Conservation (phyloP, 192 early-diverging fungal species). For the Coemansia sp. region DNA sequence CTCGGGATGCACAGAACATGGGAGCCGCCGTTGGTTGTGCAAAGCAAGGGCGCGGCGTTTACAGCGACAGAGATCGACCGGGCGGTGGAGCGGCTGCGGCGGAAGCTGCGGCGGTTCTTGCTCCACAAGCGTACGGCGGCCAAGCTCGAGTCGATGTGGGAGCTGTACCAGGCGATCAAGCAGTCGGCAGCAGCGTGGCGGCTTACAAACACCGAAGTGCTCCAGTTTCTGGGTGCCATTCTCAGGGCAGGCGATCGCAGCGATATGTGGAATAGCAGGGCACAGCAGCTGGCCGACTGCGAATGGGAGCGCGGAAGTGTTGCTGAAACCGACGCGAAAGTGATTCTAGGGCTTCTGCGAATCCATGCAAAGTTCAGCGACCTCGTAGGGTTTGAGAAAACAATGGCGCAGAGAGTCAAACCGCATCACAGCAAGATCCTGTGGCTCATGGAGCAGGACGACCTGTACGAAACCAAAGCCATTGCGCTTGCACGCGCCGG, state of each 20-base stretch:
- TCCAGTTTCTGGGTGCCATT: conserved; percentile 36
- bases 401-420: background rate
- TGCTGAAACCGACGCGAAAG: background rate
- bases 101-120: conserved; percentile 29
- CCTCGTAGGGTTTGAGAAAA: conserved; percentile 12
- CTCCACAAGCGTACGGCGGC: conserved; percentile 20
- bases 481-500: conserved; percentile 29
- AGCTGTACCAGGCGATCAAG: conserved; percentile 19
- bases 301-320: background rate
- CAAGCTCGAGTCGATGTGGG: conserved; percentile 39
- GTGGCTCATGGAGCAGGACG: conserved; percentile 7
- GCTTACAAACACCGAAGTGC: conserved; percentile 10
- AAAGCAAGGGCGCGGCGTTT: conserved; percentile 3
- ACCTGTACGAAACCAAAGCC: conserved; percentile 17
- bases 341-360: conserved; percentile 24
- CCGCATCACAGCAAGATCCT: background rate
- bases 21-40: conserved; percentile 29
- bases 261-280: conserved; percentile 26
- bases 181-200: conserved; percentile 12
- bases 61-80: conserved; percentile 14
- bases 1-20: conserved; percentile 1
- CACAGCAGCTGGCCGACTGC: conserved; percentile 15
- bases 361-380: conserved; percentile 38
- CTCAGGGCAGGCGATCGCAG: conserved; percentile 13
- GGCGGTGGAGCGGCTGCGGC: conserved; percentile 22